Evolutionary conservation across 2,329 filamentous ascomycete species (phyloP), one percentile per base, ranked within the genome.

Genomic region (Chaetomium strumarium): DNA sequence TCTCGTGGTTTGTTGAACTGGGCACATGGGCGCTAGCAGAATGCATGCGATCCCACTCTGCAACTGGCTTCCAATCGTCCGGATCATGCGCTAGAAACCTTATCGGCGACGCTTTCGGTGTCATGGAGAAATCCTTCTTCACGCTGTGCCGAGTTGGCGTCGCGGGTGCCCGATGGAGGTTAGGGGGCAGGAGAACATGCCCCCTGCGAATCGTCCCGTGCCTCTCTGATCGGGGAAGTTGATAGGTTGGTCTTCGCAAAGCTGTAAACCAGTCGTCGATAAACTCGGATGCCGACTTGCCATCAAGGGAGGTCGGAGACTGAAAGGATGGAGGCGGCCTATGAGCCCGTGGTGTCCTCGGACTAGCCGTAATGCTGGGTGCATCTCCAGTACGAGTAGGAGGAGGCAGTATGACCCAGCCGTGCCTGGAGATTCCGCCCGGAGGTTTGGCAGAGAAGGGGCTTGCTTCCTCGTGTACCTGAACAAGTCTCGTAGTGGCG

Each of bases 41-140:
- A 34, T n/a, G 8, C 2, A 13, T 6, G 5, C 14, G 5, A 16
- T 70, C 65, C 74, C 74, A 77, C 9, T 72, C 70, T 31, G 72
- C 65, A 0, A 72, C 72, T 0, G 74, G 68, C 37, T 68, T 74
- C 74, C 75, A 77, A n/a, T 67, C 63, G 14, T 75, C 70, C 0
- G 67, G 64, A 41, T 72, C 70, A 17, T 67, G 68, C 4, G 67
- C 61, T 30, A 60, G 48, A 30, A 52, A 66, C 66, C 7, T 62
- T 55, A 30, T 60, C 54, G 20, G 51, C 24, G 14, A 50, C 55
- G 31, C 37, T 52, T 10, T 52, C 50, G 52, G 52, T 36, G 49
- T 60, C 53, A 42, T 50, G 46, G 39, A 16, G 12, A 14, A 2
- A 5, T 24, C n/a, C 16, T 31, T 49, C 36, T 16, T 45, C 16